Conservation (phyloP, 345 rosid genomes). For the Nasturtium officinale region DNA sequence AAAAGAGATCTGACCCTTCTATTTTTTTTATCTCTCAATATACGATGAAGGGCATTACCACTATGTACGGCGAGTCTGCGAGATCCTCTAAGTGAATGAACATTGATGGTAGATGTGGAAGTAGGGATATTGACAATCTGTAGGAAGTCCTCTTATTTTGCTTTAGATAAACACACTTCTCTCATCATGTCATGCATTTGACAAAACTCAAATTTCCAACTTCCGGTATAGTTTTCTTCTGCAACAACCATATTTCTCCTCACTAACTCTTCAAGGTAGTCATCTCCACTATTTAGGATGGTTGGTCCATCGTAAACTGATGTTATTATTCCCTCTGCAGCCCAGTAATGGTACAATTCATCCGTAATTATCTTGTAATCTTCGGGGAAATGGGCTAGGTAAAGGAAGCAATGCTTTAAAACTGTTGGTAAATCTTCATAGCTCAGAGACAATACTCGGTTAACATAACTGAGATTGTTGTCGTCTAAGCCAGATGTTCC, state of each 20-base stretch:
- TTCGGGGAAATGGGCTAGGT: conserved; percentile 1
- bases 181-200: conserved; percentile 1
- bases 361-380: conserved; percentile 26
- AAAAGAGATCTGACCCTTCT: not conserved
- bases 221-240: not conserved
- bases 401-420: conserved; percentile 25
- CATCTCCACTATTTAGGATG: conserved; percentile 33
- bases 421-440: not conserved
- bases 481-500: not conserved
- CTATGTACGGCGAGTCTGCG: not conserved
- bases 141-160: not conserved
- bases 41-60: not conserved
- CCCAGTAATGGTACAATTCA: conserved; percentile 43
- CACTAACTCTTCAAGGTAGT: conserved; percentile 22
- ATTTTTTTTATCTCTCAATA: too few species aligned
- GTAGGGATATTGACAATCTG: not conserved
- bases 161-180: not conserved
- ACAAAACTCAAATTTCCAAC: fast-evolving
- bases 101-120: not conserved
- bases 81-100: not conserved
- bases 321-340: conserved; percentile 43
- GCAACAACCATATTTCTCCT: conserved; percentile 8
- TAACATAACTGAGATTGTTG: not conserved
- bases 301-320: conserved; percentile 7
- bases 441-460: not conserved